These are phyloP conservation scores for Colletotrichum tabaci DNA, from an alignment of 2,329 filamentous ascomycete species.

Conservation along the genomic window DNA sequence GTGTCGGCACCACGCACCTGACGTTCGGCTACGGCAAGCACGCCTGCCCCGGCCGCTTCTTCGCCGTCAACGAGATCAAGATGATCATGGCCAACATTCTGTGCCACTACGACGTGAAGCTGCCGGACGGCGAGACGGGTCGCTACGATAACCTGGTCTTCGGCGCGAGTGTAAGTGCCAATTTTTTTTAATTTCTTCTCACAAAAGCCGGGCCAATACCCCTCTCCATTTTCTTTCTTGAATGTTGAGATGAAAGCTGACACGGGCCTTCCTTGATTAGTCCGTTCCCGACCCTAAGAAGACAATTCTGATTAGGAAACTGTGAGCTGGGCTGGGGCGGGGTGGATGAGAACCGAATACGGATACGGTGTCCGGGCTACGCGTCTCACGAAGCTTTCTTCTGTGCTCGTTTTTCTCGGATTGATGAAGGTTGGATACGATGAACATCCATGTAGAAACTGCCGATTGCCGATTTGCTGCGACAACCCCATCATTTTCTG, in stretches of 20 bases:
- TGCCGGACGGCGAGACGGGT: conserved; percentile 29
- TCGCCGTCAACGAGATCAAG: conserved; percentile 45
- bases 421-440: too few relatives aligned
- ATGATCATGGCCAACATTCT: conserved; percentile 42
- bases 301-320: conserved; percentile 35
- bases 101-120: conserved; percentile 39
- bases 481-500: too few relatives aligned
- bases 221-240: too few relatives aligned
- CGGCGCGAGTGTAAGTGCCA: conserved; percentile 24
- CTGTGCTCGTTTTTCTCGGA: too few relatives aligned
- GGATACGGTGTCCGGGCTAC: background rate
- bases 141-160: conserved; percentile 22
- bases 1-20: conserved; percentile 47
- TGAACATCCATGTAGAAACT: too few relatives aligned
- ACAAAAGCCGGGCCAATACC: too few relatives aligned
- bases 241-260: conserved; percentile 6
- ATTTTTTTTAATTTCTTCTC: background rate
- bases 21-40: conserved; percentile 44
- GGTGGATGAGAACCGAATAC: background rate
- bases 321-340: background rate
- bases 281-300: conserved; percentile 24
- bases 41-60: conserved; percentile 41
- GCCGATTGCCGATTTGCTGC: background rate
- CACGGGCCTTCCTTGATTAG: background rate
- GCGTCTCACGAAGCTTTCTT: background rate